Conservation (phyloP, 441 rosid genomes). For the Syzygium syzygioides region DNA sequence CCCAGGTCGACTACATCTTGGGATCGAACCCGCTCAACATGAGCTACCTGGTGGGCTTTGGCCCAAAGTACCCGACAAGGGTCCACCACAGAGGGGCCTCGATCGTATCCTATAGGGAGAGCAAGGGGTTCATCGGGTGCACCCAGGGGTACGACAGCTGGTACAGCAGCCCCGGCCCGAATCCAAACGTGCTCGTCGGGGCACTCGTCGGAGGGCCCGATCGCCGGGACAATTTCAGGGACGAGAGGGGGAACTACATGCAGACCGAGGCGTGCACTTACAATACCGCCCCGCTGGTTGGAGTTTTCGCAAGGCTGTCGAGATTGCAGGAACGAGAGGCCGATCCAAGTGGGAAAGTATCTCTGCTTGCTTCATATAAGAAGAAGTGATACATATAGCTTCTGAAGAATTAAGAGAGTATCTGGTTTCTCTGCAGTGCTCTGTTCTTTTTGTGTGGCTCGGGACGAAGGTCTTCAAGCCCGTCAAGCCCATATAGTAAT, state of each 20-base stretch:
- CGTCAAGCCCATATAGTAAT: neutral
- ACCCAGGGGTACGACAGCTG: constrained; percentile 88
- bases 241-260: constrained; percentile 59
- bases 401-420: neutral
- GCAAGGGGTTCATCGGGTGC: constrained; percentile 89
- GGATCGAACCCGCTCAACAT: constrained; percentile 85
- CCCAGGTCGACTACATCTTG: constrained; percentile 75
- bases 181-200: constrained; percentile 79
- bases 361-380: constrained; percentile 58
- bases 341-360: constrained; percentile 3
- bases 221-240: constrained; percentile 48
- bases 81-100: constrained; percentile 96
- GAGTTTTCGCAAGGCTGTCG: constrained; percentile 65
- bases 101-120: constrained; percentile 60
- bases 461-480: constrained; percentile 16
- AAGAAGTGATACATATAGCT: neutral
- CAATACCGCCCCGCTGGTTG: constrained; percentile 90
- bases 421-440: neutral
- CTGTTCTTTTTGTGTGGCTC: neutral
- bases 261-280: constrained; percentile 98
- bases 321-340: constrained; percentile 36
- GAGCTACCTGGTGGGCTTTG: constrained; percentile 87
- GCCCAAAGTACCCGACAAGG: constrained; percentile 54
- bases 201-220: constrained; percentile 96
- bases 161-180: constrained; percentile 54